phyloP scores from a whole-genome alignment of 371 early-diverging fungal genomes.

The Lichtheimia hyalospora region DNA sequence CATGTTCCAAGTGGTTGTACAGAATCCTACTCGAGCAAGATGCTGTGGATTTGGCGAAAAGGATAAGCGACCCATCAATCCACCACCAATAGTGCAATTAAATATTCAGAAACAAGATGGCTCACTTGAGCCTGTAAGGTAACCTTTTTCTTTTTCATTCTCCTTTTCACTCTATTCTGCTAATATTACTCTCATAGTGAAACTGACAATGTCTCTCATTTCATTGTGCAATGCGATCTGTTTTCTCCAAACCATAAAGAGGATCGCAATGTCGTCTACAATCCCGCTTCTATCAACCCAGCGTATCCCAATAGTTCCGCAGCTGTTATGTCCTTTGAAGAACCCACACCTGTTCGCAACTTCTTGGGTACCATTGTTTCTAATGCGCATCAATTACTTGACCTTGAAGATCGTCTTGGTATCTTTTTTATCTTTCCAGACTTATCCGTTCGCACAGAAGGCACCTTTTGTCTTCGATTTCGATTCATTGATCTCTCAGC shows the following conservation, averaged over 20 bases:
- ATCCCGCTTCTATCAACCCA: constrained; percentile 20
- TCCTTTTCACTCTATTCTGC: not conserved
- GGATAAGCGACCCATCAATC: constrained; percentile 71
- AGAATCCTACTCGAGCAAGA: constrained; percentile 66
- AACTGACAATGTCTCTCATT: constrained; percentile 15
- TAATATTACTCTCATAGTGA: not conserved
- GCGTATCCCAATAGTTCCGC: constrained; percentile 19
- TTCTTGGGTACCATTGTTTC: constrained; percentile 16
- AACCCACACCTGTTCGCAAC: constrained; percentile 20
- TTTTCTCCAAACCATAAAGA: constrained; percentile 12
- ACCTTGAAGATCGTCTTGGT: constrained; percentile 37
- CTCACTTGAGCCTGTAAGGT: constrained; percentile 9
- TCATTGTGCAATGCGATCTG: constrained; percentile 19
- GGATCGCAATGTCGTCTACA: constrained; percentile 17
- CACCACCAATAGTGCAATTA: constrained; percentile 65
- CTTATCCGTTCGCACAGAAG: constrained; percentile 45
- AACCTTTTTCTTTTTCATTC: not conserved
- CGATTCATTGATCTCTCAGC: constrained; percentile 30
- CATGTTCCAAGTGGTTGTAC: constrained; percentile 42
- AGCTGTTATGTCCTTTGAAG: constrained; percentile 17
- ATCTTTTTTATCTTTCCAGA: constrained; percentile 60
- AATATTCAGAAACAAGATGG: constrained; percentile 11
- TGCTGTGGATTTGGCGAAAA: constrained; percentile 76
- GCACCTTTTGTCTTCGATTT: constrained; percentile 43
- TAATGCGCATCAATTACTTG: constrained; percentile 21